Evolutionary conservation across 768 basidiomycete species (phyloP), one percentile per base, ranked within the genome.

Genomic region (Phylloporus sp.): DNA sequence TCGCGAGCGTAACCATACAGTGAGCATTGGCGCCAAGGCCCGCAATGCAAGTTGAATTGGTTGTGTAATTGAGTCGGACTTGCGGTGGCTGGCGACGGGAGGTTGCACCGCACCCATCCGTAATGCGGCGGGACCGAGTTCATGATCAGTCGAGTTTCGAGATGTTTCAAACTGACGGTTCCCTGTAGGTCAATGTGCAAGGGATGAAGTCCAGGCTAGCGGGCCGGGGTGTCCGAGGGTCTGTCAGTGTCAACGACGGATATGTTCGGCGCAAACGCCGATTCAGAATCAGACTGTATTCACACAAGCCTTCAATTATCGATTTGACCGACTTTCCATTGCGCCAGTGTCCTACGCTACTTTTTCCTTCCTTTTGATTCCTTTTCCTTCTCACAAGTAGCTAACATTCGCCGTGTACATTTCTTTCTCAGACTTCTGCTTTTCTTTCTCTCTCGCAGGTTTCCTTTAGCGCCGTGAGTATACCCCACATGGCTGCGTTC

Each of bases 391-490:
- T 40, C 39, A 33, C 40, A 20, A 17, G 44, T 65, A 42, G 37
- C 49, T 34, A 31, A 39, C 47, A 32, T 52, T 62, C 53, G 27
- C 43, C 50, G 54, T 64, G 50, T 57, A 57, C 50, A 55, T 32
- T 52, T 51, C n/a, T 50, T 22, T 22, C 38, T n/a, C 6, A 43
- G n/a, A n/a, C n/a, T n/a, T 23, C 32, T 39, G 17, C 43, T 40
- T 28, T 46, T 20, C 42, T 43, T 52, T 37, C 20, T 15, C 41
- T 23, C 20, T 26, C 42, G 36, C 21, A 53, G 4, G 37, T 29
- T 31, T 32, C 45, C 44, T 38, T 26, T 39, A 37, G 36, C 52
- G 42, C 40, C 48, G 42, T 50, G 18, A 36, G 15, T 27, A 46
- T 39, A 56, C 42, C 45, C n/a, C 42, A 49, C 44, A 66, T 64